These are phyloP conservation scores for Penicillium atrosanguineum DNA, from an alignment of 495 filamentous ascomycete species.

Conservation along the genomic window DNA sequence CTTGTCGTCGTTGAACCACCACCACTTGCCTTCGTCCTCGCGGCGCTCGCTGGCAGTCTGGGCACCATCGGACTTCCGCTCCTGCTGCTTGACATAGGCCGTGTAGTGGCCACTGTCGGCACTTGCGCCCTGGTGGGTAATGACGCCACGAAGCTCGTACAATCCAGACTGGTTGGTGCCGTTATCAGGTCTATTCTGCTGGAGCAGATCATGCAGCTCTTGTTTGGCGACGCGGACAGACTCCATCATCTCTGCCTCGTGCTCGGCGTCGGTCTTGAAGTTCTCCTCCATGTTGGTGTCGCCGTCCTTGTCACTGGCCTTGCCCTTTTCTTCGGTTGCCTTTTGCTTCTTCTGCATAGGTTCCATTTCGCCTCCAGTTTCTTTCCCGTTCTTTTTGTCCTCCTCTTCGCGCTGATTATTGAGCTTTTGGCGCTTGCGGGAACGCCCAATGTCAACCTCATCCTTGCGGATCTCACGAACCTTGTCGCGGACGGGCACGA, in stretches of 20 bases:
- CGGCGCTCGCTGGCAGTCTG: constrained; percentile 63
- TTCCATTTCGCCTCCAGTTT: constrained; percentile 32
- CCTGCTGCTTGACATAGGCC: constrained; percentile 91
- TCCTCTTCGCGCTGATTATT: constrained; percentile 61
- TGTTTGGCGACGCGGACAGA: constrained; percentile 75
- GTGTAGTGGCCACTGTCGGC: constrained; percentile 99
- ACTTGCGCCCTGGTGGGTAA: constrained; percentile 96
- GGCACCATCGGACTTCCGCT: constrained; percentile 51
- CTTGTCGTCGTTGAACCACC: constrained; percentile 99
- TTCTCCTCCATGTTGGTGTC: constrained; percentile 72
- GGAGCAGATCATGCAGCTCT: constrained; percentile 72
- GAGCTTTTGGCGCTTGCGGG: constrained; percentile 82
- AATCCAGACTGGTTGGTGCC: constrained; percentile 88
- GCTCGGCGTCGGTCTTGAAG: constrained; percentile 90
- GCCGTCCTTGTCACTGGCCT: constrained; percentile 55
- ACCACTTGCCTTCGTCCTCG: constrained; percentile 91
- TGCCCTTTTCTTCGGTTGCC: constrained; percentile 51
- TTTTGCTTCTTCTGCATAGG: constrained; percentile 52
- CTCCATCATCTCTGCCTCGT: constrained; percentile 77
- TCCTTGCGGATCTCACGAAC: constrained; percentile 94
- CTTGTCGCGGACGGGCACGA: constrained; percentile 90
- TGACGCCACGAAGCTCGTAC: constrained; percentile 89
- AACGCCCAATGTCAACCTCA: constrained; percentile 82
- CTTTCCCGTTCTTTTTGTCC: constrained; percentile 40
- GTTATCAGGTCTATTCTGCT: constrained; percentile 66